Percentiles rank a stretch among this genome's conserved stretches.
phyloP scores from a whole-genome alignment of 495 filamentous ascomycete genomes.

The Penicillium argentinense region DNA sequence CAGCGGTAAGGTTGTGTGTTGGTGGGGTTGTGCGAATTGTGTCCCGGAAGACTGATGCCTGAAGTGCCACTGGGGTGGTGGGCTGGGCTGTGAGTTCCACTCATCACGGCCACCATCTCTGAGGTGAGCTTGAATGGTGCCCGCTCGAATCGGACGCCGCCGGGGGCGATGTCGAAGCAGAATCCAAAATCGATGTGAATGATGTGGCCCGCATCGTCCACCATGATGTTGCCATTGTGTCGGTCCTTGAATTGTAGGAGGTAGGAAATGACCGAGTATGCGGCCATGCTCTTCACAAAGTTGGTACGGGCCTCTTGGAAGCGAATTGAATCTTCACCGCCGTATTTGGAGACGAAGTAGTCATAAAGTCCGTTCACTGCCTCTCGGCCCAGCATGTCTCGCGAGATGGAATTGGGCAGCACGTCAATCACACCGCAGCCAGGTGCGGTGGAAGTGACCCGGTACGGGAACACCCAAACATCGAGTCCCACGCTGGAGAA shows the following conservation, averaged over 20 bases:
- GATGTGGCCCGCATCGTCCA: slow-evolving; percentile 95
- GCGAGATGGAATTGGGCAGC: slow-evolving; percentile 93
- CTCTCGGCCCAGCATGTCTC: slow-evolving; percentile 97
- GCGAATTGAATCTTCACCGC: slow-evolving; percentile 85
- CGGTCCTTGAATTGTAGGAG: slow-evolving; percentile 98
- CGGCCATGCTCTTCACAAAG: slow-evolving; percentile 99
- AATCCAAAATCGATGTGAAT: slow-evolving; percentile 99
- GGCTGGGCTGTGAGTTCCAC: slow-evolving; percentile 59
- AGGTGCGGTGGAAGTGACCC: slow-evolving; percentile 96
- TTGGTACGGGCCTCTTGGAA: slow-evolving; percentile 96
- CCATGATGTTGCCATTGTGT: slow-evolving; percentile 99
- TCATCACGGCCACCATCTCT: slow-evolving; percentile 99
- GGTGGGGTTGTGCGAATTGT: slow-evolving; percentile 47
- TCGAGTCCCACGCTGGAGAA: slow-evolving; percentile 92
- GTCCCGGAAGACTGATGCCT: slow-evolving; percentile 33
- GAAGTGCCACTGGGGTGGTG: slow-evolving; percentile 26
- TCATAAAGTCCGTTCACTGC: slow-evolving; percentile 97
- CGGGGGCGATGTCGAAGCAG: slow-evolving; percentile 98
- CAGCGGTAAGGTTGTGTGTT: slow-evolving; percentile 86
- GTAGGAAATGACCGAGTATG: slow-evolving; percentile 98
- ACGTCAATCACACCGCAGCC: slow-evolving; percentile 99
- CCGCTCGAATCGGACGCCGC: slow-evolving; percentile 93
- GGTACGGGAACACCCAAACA: slow-evolving; percentile 95
- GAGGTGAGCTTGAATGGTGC: slow-evolving; percentile 97
- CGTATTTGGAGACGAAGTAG: slow-evolving; percentile 96